A percentile compares a stretch with the other conserved stretches of the same genome.
phyloP scores from a whole-genome alignment of 164 flowering plant species.

The Protea cynaroides region DNA sequence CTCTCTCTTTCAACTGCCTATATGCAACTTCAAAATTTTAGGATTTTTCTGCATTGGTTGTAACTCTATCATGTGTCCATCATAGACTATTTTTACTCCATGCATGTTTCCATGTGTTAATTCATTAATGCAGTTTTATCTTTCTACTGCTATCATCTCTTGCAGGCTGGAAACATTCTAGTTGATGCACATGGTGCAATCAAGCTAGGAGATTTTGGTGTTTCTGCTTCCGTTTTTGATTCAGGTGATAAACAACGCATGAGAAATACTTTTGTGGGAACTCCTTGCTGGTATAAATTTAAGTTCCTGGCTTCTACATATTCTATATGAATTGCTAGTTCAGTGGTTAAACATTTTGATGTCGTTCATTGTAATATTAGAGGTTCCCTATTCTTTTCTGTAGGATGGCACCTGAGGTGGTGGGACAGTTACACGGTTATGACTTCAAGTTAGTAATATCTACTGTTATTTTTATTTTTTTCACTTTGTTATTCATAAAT shows the following conservation, averaged over 20 bases:
- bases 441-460: conserved; percentile 64
- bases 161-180: conserved; percentile 84
- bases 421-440: conserved; percentile 92
- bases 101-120: background rate
- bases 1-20: no score
- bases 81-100: no score
- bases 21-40: no score
- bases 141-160: conserved; percentile 2
- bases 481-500: conserved; percentile 3
- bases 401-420: conserved; percentile 99
- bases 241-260: conserved; percentile 81
- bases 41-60: no score
- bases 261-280: conserved; percentile 96
- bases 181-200: conserved; percentile 62
- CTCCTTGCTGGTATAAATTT: conserved; percentile 86
- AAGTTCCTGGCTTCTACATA: background rate
- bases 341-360: background rate
- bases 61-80: no score
- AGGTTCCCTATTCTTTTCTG: conserved; percentile 11
- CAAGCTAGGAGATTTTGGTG: conserved; percentile 95
- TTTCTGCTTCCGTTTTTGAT: conserved; percentile 94
- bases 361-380: background rate
- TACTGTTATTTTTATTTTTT: background rate
- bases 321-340: background rate
- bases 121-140: background rate